A percentile compares a stretch with the other conserved stretches of the same genome.
These are phyloP conservation scores for Ophiostoma montium DNA, from an alignment of 2,329 filamentous ascomycete genomes.

Conservation along the genomic window DNA sequence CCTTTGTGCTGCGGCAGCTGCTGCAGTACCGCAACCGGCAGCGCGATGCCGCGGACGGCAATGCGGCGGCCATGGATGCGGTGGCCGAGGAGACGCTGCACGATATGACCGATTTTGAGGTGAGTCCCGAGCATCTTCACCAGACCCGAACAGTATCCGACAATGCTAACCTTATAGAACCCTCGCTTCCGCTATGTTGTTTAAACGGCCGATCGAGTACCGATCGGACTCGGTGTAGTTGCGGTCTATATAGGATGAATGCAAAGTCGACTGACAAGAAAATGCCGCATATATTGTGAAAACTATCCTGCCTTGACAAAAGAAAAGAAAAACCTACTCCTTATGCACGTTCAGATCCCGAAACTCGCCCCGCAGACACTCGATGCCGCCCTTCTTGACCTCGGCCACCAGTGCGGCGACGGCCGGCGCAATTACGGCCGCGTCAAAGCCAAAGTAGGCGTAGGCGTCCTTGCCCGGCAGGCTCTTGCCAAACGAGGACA, in stretches of 20 bases:
- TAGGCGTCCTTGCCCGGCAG: conserved; percentile 36
- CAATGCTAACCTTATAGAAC: not conserved
- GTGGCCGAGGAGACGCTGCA: not conserved
- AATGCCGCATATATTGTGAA: no score
- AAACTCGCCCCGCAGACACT: not conserved
- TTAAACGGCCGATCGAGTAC: not conserved
- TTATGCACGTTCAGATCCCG: not conserved
- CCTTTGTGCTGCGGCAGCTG: not conserved
- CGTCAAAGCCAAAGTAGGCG: conserved; percentile 35
- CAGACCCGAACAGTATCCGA: not conserved
- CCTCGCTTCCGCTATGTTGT: conserved; percentile 1
- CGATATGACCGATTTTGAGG: not conserved
- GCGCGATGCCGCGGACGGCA: not conserved
- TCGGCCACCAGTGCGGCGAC: not conserved
- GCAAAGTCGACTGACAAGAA: no score
- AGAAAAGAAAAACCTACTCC: no score
- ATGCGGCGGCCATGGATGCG: not conserved
- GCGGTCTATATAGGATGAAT: no score
- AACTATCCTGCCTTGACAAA: no score
- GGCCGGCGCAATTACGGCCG: not conserved
- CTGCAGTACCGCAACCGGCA: not conserved
- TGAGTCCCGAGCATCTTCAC: not conserved
- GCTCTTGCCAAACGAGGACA: conserved; percentile 36
- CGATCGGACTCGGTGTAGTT: no score
- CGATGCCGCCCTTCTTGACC: not conserved